Base-by-base conservation (phyloP, 192 early-diverging fungal species). In the Backusella sp. region DNA sequence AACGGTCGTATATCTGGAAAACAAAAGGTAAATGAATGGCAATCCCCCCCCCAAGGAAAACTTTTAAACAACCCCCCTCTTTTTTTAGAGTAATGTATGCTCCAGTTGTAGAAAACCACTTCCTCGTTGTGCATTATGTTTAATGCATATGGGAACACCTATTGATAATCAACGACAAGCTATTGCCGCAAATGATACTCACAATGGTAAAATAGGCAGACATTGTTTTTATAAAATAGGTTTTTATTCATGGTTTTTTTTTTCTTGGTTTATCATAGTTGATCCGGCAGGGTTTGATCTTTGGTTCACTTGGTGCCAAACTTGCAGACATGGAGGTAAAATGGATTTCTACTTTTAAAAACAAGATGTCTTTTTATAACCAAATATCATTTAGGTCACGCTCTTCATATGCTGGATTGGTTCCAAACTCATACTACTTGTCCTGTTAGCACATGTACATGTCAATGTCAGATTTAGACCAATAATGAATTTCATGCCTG, bases 281-380 rank as follows among this genome's bases (percentile, higher is more conserved):
- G 87, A 86, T 75, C 84, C 86, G 15, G 78, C 82, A 66, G 91
- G 92, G 49, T 92, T 95, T 80, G 90, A 96, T 74, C 82, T 90
- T 49, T 99, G 96, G 97, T 99, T 98, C 79, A 97, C 96, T 15
- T 99, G 98, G 98, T 99, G 98, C 83, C 96, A 97, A 82, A 94
- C 94, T 11, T 99, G 98, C 82, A 88, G 94, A 15, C 98, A 99
- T 83, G 98, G 98, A 42, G 98, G 46, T 49, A 49, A 49, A 49
- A 19, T 32, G 32, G 32, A 32, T 32, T 32, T 32, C 3, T 32
- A 32, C 0, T 32, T 32, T 3, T n/a, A n/a, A 32, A 32, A 32
- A 32, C 3, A 32, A 32, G 32, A 32, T 32, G 30, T 2, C 3
- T 32, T 32, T 32, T 32, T 32, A 32, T 44, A 17, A 49, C 4